phyloP scores from a whole-genome alignment of 2,329 filamentous ascomycete genomes.

The Alternaria arbusti region DNA sequence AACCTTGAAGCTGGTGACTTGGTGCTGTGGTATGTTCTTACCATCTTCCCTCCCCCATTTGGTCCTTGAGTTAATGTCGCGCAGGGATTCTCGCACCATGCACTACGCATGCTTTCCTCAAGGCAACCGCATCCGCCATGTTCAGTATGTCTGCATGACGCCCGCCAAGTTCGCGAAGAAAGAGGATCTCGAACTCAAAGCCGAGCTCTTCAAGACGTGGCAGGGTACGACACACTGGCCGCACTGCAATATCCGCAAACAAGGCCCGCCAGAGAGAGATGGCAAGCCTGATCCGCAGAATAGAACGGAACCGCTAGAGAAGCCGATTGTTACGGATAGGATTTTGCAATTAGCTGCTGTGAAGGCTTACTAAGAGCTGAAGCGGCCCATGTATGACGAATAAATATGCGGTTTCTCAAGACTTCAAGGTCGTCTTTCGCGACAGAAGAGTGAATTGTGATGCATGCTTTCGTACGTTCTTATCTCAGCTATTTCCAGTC shows the following conservation, averaged over 20 bases:
- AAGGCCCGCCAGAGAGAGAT: constrained; percentile 15
- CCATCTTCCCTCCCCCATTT: constrained; percentile 36
- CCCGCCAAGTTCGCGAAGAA: constrained; percentile 17
- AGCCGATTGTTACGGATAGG: constrained; percentile 21
- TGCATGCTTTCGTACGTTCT: neutral
- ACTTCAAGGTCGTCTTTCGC: neutral
- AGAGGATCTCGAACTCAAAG: constrained; percentile 26
- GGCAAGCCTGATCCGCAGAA: constrained; percentile 17
- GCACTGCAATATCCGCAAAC: constrained; percentile 27
- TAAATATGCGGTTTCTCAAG: neutral
- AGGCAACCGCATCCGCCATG: constrained; percentile 21
- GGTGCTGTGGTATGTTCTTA: constrained; percentile 8
- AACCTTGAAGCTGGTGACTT: constrained; percentile 53
- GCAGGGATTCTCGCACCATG: constrained; percentile 44
- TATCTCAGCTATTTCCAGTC: neutral
- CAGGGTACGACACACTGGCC: constrained; percentile 33
- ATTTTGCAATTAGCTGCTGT: constrained; percentile 7
- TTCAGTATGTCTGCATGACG: constrained; percentile 32
- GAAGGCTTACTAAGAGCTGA: neutral
- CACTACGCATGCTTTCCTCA: constrained; percentile 45
- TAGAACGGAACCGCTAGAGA: constrained; percentile 26
- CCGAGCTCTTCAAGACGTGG: constrained; percentile 20
- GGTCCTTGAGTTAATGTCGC: constrained; percentile 47
- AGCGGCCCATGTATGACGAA: neutral
- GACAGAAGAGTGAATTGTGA: neutral